Percentiles rank a stretch among this genome's conserved stretches.
Evolutionary conservation across 768 basidiomycete genomes (phyloP).

Genomic region (Kwoniella sp.): DNA sequence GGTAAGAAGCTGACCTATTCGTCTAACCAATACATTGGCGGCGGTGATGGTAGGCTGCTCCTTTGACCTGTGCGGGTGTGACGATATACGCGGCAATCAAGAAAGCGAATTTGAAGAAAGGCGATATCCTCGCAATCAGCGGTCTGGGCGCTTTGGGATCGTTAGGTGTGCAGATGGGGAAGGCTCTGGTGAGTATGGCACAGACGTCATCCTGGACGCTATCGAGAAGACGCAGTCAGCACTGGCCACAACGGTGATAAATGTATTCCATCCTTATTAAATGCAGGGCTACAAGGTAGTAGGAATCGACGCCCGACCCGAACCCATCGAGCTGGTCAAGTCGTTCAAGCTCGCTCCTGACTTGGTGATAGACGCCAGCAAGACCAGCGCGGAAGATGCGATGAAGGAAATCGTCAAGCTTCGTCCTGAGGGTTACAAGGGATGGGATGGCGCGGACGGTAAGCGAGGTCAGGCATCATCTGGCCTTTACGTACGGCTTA

Average conservation of each 20-base stretch:
- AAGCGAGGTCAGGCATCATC: too few relatives aligned
- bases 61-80: conserved; percentile 35
- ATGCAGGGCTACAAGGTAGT: conserved; percentile 31
- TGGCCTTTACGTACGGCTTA: too few relatives aligned
- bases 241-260: not conserved
- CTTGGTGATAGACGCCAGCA: conserved; percentile 24
- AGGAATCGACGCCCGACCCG: conserved; percentile 31
- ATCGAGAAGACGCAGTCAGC: too few relatives aligned
- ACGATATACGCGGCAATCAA: conserved; percentile 33
- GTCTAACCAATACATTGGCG: not conserved
- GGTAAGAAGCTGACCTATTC: not conserved
- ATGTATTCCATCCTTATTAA: not conserved
- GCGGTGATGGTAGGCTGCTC: conserved; percentile 30
- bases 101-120: conserved; percentile 25
- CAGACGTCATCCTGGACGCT: too few relatives aligned
- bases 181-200: conserved; percentile 14
- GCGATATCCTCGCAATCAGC: conserved; percentile 31
- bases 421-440: conserved; percentile 25
- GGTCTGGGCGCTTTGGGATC: conserved; percentile 34
- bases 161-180: conserved; percentile 35
- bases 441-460: conserved; percentile 34
- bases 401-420: conserved; percentile 23
- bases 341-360: conserved; percentile 18
- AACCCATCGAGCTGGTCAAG: conserved; percentile 21
- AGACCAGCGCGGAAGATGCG: conserved; percentile 16